Evolutionary conservation across 129 eudicot genomes (phyloP), one percentile per base, ranked within the genome.

Genomic region (Artemisia argyi): DNA sequence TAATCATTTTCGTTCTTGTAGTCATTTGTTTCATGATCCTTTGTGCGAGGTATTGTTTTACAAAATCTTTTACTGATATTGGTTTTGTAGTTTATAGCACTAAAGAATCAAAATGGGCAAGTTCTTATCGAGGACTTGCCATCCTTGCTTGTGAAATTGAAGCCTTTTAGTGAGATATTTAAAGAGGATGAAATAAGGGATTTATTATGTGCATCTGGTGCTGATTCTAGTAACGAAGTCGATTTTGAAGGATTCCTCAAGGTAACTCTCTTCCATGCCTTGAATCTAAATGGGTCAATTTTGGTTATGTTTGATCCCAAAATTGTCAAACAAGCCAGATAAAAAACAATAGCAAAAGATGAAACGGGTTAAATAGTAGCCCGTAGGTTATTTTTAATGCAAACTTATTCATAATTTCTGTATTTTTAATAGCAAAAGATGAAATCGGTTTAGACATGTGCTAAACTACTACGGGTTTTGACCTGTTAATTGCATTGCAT

Each of bases 231-330:
- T 71, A 75, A 68, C 20, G 86, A 84, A 81, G 79, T 90, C 13
- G 89, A 86, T 28, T 94, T 94, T 65, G 98, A 94, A 83, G 86
- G 81, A 28, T 90, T 90, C 73, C 90, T 94, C 79, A 90, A 73
- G 93, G 98, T 76, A 67, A 44, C 49, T 75, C 3, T 2, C 56
- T n/a, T 26, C 44, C 30, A 66, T 54, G 48, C 56, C 56, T 66
- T 66, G 16, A 73, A 10, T 48, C 49, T 84, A 52, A 57, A 57
- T 19, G 32, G 22, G 32, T n/a, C 11, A 10, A 20, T 57, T 19
- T 13, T 12, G 61, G 62, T 14, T 19, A 57, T 57, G 32, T 57
- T 57, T 10, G 19, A 57, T 57, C 11, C 15, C 15, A 4, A 5
- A 20, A 57, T 3, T 28, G 30, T 28, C 30, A 28, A 28, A 28